Evolutionary conservation across 495 filamentous ascomycete species (phyloP).

Genomic region (Haplographium delicatum): DNA sequence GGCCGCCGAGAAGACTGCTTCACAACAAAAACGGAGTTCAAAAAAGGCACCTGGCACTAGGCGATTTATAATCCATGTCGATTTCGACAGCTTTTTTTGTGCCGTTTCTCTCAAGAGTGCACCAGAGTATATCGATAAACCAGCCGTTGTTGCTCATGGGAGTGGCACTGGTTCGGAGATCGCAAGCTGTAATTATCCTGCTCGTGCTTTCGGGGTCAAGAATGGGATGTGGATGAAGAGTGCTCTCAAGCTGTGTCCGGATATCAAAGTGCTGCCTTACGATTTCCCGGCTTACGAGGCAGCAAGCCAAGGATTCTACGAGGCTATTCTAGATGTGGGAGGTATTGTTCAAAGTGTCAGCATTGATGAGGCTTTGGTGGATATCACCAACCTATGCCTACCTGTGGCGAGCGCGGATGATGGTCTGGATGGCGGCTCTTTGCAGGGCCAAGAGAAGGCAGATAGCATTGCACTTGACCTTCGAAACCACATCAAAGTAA

Average conservation of each 20-base stretch:
- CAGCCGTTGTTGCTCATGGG: slow-evolving; percentile 85
- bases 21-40: slow-evolving; percentile 40
- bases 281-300: slow-evolving; percentile 94
- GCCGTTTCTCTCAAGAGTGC: slow-evolving; percentile 76
- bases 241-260: slow-evolving; percentile 75
- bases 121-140: slow-evolving; percentile 73
- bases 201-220: slow-evolving; percentile 77
- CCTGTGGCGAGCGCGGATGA: slow-evolving; percentile 63
- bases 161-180: slow-evolving; percentile 85
- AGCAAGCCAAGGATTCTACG: slow-evolving; percentile 83
- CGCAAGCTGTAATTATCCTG: slow-evolving; percentile 93
- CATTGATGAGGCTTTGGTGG: slow-evolving; percentile 87
- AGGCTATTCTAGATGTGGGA: slow-evolving; percentile 69
- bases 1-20: slow-evolving; percentile 60
- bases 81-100: slow-evolving; percentile 97
- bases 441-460: slow-evolving; percentile 72
- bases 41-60: slow-evolving; percentile 56
- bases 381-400: slow-evolving; percentile 64
- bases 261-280: slow-evolving; percentile 81
- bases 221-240: slow-evolving; percentile 99
- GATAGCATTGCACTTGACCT: slow-evolving; percentile 65
- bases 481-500: slow-evolving; percentile 61
- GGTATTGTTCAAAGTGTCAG: slow-evolving; percentile 92
- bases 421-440: slow-evolving; percentile 61
- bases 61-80: slow-evolving; percentile 88